Conservation (phyloP, 2,329 filamentous ascomycete species). For the Claviceps citrina region DNA sequence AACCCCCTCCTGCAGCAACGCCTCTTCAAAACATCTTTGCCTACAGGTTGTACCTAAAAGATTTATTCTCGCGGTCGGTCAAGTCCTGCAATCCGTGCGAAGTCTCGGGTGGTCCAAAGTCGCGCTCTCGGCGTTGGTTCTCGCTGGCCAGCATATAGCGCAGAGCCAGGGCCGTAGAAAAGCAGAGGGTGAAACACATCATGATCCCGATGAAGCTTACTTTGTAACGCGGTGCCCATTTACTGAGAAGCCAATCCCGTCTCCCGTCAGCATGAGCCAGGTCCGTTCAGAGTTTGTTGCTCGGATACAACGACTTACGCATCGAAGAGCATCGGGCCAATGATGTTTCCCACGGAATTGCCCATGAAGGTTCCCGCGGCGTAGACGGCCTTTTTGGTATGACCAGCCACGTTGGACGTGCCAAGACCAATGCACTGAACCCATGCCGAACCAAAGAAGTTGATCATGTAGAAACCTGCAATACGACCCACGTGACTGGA, state of each 20-base stretch:
- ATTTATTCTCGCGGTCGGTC: conserved; percentile 17
- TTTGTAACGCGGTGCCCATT: conserved; percentile 18
- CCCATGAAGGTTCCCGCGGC: conserved; percentile 15
- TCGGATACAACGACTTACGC: conserved; percentile 9
- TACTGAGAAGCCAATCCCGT: conserved; percentile 4
- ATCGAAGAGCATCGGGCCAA: conserved; percentile 19
- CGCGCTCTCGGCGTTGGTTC: conserved; percentile 16
- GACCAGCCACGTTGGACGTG: conserved; percentile 19
- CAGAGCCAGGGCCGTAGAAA: conserved; percentile 16
- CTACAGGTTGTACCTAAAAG: conserved; percentile 10
- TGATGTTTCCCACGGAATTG: conserved; percentile 20
- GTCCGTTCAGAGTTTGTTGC: background rate
- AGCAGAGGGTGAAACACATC: conserved; percentile 17
- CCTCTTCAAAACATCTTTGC: background rate
- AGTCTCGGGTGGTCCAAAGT: conserved; percentile 17
- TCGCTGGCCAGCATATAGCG: conserved; percentile 14
- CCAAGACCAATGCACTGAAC: conserved; percentile 17
- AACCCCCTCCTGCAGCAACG: too few relatives aligned
- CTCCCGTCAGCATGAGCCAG: background rate
- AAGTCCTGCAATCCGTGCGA: conserved; percentile 24
- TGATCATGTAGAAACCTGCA: conserved; percentile 16
- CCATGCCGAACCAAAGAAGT: conserved; percentile 17
- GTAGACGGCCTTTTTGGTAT: conserved; percentile 16
- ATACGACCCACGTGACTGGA: conserved; percentile 12
- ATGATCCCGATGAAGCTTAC: conserved; percentile 18